A percentile compares a stretch with the other conserved stretches of the same genome.
phyloP scores from a whole-genome alignment of 495 filamentous ascomycete genomes.

The Letharia columbiana region DNA sequence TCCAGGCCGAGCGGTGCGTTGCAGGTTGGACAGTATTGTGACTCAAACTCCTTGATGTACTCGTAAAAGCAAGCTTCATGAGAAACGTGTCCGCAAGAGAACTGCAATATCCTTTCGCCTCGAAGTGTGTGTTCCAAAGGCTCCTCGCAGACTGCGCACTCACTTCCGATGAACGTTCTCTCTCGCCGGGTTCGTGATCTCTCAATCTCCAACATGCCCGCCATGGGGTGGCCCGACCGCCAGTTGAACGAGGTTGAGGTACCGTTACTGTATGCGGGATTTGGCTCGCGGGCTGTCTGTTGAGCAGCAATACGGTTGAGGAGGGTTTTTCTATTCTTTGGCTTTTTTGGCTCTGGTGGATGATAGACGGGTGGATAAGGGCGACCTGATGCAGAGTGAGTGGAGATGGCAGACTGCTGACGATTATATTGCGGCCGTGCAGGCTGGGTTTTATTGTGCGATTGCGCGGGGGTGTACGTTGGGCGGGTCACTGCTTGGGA shows the following conservation, averaged over 20 bases:
- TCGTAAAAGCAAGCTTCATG: slow-evolving; percentile 99
- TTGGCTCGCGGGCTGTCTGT: slow-evolving; percentile 20
- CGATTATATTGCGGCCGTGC: slow-evolving; percentile 23
- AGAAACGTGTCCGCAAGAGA: slow-evolving; percentile 91
- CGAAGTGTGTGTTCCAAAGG: slow-evolving; percentile 93
- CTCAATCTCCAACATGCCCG: slow-evolving; percentile 70
- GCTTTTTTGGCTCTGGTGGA: slow-evolving; percentile 22
- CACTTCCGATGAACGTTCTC: slow-evolving; percentile 87
- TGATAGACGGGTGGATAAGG: slow-evolving; percentile 20
- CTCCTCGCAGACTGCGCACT: slow-evolving; percentile 96
- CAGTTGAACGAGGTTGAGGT: slow-evolving; percentile 41
- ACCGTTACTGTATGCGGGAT: slow-evolving; percentile 30
- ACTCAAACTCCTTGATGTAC: slow-evolving; percentile 91
- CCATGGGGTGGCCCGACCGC: slow-evolving; percentile 49
- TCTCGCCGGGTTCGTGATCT: slow-evolving; percentile 75
- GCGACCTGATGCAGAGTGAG: slow-evolving; percentile 25
- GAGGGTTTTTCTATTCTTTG: slow-evolving; percentile 21
- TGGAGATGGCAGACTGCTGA: slow-evolving; percentile 22
- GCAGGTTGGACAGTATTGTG: slow-evolving; percentile 90
- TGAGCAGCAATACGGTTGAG: slow-evolving; percentile 24
- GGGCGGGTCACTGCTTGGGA: slow-evolving; percentile 32
- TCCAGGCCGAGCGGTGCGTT: slow-evolving; percentile 89
- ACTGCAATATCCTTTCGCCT: slow-evolving; percentile 90
- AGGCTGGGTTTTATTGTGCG: slow-evolving; percentile 10
- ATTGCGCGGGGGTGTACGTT: slow-evolving; percentile 19